Conservation (phyloP, 192 early-diverging fungal genomes). For the Endogone sp. region DNA sequence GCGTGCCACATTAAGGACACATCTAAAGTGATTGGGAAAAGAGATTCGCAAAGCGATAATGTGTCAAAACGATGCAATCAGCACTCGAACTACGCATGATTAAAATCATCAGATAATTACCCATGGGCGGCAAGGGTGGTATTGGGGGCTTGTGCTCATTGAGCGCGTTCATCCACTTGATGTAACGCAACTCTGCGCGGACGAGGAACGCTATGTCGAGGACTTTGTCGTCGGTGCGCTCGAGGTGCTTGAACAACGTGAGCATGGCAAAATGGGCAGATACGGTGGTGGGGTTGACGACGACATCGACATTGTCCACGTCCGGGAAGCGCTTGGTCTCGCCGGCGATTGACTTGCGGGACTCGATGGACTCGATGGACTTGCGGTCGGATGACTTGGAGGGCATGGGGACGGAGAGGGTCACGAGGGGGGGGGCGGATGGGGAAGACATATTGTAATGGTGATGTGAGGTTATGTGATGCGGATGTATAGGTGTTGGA, state of each 20-base stretch:
- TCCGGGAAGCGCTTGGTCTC: too few relatives aligned
- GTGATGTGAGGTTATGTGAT: too few relatives aligned
- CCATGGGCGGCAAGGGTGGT: slow-evolving; percentile 42
- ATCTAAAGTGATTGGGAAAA: slow-evolving; percentile 26
- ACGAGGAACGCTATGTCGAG: slow-evolving; percentile 44
- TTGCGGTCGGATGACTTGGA: too few relatives aligned
- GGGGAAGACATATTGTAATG: too few relatives aligned
- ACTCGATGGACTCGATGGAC: too few relatives aligned
- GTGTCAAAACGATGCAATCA: too few relatives aligned
- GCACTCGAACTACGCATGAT: too few relatives aligned
- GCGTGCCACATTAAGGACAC: slow-evolving; percentile 61
- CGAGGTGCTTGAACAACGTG: slow-evolving; percentile 25
- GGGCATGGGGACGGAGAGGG: too few relatives aligned
- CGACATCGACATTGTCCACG: too few relatives aligned
- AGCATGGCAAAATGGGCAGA: slow-evolving; percentile 24
- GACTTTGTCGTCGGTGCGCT: slow-evolving; percentile 26
- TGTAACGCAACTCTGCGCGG: slow-evolving; percentile 51
- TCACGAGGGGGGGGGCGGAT: too few relatives aligned
- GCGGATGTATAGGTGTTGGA: too few relatives aligned
- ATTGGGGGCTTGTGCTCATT: slow-evolving; percentile 24
- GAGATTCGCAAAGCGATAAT: slow-evolving; percentile 1
- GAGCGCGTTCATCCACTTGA: slow-evolving; percentile 44
- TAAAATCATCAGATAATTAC: slow-evolving; percentile 17
- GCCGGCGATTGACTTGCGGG: too few relatives aligned
- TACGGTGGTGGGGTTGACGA: slow-evolving; percentile 25